A percentile compares a stretch with the other conserved stretches of the same genome.
Conservation (phyloP, 495 filamentous ascomycete species). For the Aspergillus egyptiacus region DNA sequence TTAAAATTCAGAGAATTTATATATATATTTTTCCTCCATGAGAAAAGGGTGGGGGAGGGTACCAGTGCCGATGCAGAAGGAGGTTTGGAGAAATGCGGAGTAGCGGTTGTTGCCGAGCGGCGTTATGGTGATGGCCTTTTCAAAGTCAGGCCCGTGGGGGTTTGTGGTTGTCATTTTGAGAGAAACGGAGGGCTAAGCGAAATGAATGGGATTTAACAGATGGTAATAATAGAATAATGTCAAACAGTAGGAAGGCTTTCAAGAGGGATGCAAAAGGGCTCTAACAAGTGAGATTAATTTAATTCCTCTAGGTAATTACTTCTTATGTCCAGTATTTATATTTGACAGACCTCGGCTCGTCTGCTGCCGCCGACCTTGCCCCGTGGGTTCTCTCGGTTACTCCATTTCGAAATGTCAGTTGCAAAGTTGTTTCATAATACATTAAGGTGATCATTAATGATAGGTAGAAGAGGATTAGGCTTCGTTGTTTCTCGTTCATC, state of each 20-base stretch:
- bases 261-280: too few relatives aligned
- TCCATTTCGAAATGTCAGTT: neutral
- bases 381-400: conserved; percentile 3
- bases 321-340: too few relatives aligned
- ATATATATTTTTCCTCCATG: too few relatives aligned
- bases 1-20: too few relatives aligned
- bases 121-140: conserved; percentile 51
- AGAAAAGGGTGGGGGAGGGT: neutral
- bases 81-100: conserved; percentile 47
- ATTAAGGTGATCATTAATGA: neutral
- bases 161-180: conserved; percentile 1
- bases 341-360: conserved; percentile 2
- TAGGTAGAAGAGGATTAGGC: neutral
- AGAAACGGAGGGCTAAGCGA: too few relatives aligned
- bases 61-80: conserved; percentile 71
- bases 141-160: conserved; percentile 40
- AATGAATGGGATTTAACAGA: too few relatives aligned
- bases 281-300: too few relatives aligned
- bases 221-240: too few relatives aligned
- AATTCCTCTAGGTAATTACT: too few relatives aligned
- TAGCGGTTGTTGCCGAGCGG: conserved; percentile 58
- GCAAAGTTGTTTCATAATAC: neutral
- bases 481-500: neutral
- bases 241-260: neutral
- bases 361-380: conserved; percentile 3